phyloP scores from a whole-genome alignment of 75 land plant genomes.

The Sequoia sempervirens region DNA sequence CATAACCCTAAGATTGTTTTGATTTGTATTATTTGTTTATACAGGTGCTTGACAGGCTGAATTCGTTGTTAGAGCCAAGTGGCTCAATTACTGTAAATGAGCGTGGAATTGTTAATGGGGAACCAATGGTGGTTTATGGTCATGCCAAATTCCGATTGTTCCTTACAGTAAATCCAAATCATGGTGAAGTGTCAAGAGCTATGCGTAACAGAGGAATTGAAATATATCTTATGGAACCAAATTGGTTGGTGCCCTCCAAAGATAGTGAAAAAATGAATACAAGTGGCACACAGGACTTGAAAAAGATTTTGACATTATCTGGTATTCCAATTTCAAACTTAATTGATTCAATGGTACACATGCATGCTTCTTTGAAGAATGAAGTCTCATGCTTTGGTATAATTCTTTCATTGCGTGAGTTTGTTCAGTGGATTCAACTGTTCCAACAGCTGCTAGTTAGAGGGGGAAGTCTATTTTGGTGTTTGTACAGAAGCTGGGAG shows the following conservation, averaged over 20 bases:
- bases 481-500: constrained; percentile 79
- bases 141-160: constrained; percentile 90
- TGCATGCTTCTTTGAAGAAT: constrained; percentile 53
- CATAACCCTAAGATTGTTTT: background rate
- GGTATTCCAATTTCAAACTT: constrained; percentile 59
- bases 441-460: constrained; percentile 69
- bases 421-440: constrained; percentile 78
- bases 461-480: constrained; percentile 61
- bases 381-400: constrained; percentile 41
- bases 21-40: background rate
- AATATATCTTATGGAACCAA: constrained; percentile 66
- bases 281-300: constrained; percentile 29
- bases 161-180: constrained; percentile 76
- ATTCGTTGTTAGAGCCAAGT: constrained; percentile 78
- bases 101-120: constrained; percentile 84
- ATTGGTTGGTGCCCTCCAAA: constrained; percentile 24
- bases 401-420: constrained; percentile 53
- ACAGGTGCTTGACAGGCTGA: constrained; percentile 97
- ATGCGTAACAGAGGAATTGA: constrained; percentile 99
- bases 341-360: constrained; percentile 60
- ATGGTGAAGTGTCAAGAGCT: constrained; percentile 97
- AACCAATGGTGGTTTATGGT: constrained; percentile 69
- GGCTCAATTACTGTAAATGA: constrained; percentile 88
- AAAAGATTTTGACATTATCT: constrained; percentile 47
- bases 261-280: background rate